A percentile compares a stretch with the other conserved stretches of the same genome.
phyloP scores from a whole-genome alignment of 1,139 yeast species.

The Candida gigantensis region DNA sequence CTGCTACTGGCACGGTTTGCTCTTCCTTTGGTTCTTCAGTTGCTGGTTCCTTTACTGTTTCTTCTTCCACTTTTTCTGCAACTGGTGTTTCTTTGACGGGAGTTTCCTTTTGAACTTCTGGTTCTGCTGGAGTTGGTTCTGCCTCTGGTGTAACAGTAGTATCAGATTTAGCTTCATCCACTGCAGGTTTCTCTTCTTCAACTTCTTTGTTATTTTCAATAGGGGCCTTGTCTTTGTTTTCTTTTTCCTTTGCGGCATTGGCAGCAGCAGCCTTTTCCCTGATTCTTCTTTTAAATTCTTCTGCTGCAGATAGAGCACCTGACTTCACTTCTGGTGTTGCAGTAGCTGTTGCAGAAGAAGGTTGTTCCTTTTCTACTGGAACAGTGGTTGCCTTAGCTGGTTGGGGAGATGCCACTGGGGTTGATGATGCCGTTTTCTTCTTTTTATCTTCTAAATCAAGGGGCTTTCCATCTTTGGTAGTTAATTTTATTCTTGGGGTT shows the following conservation, averaged over 20 bases:
- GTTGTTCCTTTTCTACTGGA: constrained; percentile 4
- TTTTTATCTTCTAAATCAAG: constrained; percentile 49
- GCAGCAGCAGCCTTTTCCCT: constrained; percentile 17
- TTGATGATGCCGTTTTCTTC: constrained; percentile 24
- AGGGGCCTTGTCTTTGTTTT: constrained; percentile 15
- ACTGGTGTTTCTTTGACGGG: neutral
- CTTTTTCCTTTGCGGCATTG: constrained; percentile 12
- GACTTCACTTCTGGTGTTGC: constrained; percentile 14
- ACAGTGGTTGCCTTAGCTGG: constrained; percentile 20
- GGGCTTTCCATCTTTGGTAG: constrained; percentile 50
- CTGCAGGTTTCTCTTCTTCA: constrained; percentile 1
- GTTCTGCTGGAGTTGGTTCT: constrained; percentile 2
- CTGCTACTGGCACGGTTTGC: constrained; percentile 5
- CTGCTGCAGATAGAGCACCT: constrained; percentile 19
- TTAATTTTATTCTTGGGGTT: constrained; percentile 34
- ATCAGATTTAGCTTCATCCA: neutral
- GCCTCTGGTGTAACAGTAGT: neutral
- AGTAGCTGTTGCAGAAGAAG: constrained; percentile 16
- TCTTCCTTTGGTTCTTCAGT: constrained; percentile 5
- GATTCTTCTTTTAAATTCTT: constrained; percentile 18
- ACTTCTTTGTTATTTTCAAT: constrained; percentile 14
- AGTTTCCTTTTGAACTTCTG: constrained; percentile 3
- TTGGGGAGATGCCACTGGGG: constrained; percentile 21
- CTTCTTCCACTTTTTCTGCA: constrained; percentile 5
- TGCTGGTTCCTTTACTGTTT: constrained; percentile 3